Evolutionary conservation across 2,329 filamentous ascomycete species (phyloP).

Genomic region (Venturia nashicola): DNA sequence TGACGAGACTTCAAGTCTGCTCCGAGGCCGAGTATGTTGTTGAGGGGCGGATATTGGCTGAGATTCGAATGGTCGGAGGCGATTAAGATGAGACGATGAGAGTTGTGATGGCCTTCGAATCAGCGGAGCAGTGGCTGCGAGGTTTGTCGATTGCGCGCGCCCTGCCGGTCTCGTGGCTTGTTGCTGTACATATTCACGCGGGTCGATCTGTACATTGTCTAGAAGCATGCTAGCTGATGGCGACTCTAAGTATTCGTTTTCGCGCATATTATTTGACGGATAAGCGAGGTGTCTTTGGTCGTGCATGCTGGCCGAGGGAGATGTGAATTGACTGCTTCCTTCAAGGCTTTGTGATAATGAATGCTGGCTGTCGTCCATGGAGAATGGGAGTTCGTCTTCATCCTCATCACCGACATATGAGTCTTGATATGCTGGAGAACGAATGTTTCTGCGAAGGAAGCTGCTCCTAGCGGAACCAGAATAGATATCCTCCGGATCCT

Average conservation of each 20-base stretch:
- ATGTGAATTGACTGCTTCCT: neutral
- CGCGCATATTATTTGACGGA: neutral
- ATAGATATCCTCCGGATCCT: neutral
- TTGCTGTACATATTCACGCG: neutral
- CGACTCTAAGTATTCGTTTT: neutral
- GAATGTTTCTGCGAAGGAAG: neutral
- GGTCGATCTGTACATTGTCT: neutral
- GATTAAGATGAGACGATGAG: neutral
- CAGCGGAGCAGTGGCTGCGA: neutral
- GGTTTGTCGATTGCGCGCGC: neutral
- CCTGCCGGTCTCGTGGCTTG: neutral
- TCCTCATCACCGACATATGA: neutral
- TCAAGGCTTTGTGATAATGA: neutral
- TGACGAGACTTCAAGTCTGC: neutral
- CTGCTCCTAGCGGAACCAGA: neutral
- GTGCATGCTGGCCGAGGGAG: neutral
- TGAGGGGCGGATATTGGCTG: neutral
- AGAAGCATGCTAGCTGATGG: constrained; percentile 4
- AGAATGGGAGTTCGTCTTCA: constrained; percentile 1
- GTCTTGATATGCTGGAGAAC: neutral
- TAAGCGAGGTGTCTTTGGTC: neutral
- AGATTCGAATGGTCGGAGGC: neutral
- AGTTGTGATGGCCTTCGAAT: neutral
- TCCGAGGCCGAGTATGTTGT: neutral
- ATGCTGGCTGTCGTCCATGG: neutral